A percentile compares a stretch with the other conserved stretches of the same genome.
phyloP scores from a whole-genome alignment of 108 stramenopile species.

The Skeletonema tropicum region DNA sequence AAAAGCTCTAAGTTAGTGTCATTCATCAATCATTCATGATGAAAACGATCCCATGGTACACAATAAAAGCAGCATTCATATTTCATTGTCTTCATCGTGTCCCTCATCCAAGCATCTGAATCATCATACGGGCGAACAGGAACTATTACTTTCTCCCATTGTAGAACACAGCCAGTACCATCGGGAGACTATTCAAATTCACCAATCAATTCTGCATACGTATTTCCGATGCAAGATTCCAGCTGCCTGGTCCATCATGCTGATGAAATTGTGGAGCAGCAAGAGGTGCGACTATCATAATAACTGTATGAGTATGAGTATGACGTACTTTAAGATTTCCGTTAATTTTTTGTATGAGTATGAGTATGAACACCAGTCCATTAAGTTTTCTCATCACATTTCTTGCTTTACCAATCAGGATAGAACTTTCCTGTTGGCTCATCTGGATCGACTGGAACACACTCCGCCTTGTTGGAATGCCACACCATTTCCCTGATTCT shows the following conservation, averaged over 20 bases:
- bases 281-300: neutral
- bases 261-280: conserved; percentile 2
- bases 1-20: neutral
- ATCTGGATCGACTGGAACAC: neutral
- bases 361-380: no score
- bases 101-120: neutral
- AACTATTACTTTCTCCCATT: neutral
- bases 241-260: neutral
- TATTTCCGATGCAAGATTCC: neutral
- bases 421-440: neutral
- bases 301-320: no score
- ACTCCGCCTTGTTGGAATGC: conserved; percentile 1
- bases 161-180: neutral
- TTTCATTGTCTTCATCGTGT: neutral
- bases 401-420: neutral
- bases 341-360: no score
- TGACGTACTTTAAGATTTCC: no score
- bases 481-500: no score
- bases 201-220: neutral
- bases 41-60: neutral
- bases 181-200: neutral
- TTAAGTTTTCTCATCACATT: neutral
- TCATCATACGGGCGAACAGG: neutral
- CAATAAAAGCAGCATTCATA: neutral
- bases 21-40: neutral